Evolutionary conservation across 805 yeast species (phyloP), one percentile per base, ranked within the genome.

Genomic region (Hanseniaspora lachancei): DNA sequence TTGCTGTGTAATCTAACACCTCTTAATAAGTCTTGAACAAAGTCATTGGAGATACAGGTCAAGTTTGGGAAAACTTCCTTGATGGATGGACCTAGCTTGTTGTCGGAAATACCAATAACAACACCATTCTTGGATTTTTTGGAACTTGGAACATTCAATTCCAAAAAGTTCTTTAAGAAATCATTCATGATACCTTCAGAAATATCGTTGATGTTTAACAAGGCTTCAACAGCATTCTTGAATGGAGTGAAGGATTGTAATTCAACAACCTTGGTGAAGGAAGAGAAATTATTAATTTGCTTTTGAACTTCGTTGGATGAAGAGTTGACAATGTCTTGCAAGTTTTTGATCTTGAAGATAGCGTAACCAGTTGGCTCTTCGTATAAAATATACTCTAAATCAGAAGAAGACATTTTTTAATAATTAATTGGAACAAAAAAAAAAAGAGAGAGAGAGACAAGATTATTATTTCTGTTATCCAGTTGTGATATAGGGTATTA

Each of bases 341-440:
- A 95, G 61, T 88, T 76, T 64, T 82, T 80, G 59, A 93, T 97
- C 72, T 91, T 86, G 81, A 91, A 93, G 67, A 93, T 77, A 62
- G 95, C 97, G 71, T 91, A 93, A 63, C 98, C 98, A 54, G 97
- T 89, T 59, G 98, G 96, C 77, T 93, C 97, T 77, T 93, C 98
- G 71, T 85, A 91, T 66, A 93, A 83, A 70, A 93, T 81, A 74
- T 81, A 93, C 73, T 93, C 96, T 72, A 89, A 69, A 66, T 82
- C 82, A 63, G 83, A 50, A 43, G 54, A 88, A 86, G 76, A 75
- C 65, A 64, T 66, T 57, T 12, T 54, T 29, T 40, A 16, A 40
- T 46, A 8, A 8, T 13, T 21, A n/a, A n/a, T 41, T 20, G n/a
- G 44, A 20, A 21, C 24, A 15, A 20, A 23, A 21, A 21, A 20